Conservation (phyloP, 768 basidiomycete species). For the Postia placenta region DNA sequence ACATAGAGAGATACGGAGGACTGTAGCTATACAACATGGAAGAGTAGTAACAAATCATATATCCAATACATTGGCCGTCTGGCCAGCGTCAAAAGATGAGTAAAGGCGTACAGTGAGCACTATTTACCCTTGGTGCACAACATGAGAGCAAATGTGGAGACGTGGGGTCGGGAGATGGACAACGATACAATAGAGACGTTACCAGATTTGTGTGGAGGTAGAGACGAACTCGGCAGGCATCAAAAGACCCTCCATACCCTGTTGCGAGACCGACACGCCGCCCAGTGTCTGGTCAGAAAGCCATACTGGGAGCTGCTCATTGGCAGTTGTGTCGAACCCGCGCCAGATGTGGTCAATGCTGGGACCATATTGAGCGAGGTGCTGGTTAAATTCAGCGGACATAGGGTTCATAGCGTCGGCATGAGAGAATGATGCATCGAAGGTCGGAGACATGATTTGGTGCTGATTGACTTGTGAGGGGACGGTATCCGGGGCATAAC, state of each 20-base stretch:
- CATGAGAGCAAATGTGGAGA: not conserved
- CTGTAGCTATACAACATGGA: conserved; percentile 5
- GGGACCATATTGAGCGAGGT: conserved; percentile 19
- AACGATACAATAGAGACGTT: conserved; percentile 5
- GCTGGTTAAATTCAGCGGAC: conserved; percentile 24
- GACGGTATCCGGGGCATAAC: conserved; percentile 26
- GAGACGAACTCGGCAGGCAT: conserved; percentile 72
- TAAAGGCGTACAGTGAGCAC: not conserved
- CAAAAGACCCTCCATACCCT: conserved; percentile 83
- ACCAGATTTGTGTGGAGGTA: conserved; percentile 73
- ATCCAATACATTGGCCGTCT: not conserved
- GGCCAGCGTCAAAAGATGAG: not conserved
- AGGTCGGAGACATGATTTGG: conserved; percentile 51
- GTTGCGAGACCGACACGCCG: conserved; percentile 67
- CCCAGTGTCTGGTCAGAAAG: conserved; percentile 80
- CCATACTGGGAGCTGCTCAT: conserved; percentile 79
- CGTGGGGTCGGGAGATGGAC: not conserved
- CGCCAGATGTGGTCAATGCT: conserved; percentile 68
- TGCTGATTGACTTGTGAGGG: conserved; percentile 22
- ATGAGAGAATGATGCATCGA: conserved; percentile 36
- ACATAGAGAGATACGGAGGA: not conserved
- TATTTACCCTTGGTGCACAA: not conserved
- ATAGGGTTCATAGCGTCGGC: conserved; percentile 28
- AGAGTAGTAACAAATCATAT: not conserved
- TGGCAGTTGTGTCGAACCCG: conserved; percentile 64